phyloP scores from a whole-genome alignment of 169 alveolate species.

The Theileria parva region DNA sequence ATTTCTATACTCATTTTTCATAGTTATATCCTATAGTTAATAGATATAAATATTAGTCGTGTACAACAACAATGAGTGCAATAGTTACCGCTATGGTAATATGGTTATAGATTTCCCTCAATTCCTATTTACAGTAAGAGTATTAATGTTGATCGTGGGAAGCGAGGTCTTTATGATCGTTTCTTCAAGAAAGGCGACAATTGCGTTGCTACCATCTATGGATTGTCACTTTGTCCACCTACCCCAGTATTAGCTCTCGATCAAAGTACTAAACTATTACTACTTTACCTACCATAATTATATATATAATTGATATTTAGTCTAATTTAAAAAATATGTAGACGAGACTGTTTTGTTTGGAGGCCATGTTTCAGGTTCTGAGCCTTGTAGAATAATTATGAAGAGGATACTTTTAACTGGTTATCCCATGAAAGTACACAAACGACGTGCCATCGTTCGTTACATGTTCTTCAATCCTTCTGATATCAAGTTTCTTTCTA shows the following conservation, averaged over 20 bases:
- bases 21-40: constrained; percentile 62
- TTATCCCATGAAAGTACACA: constrained; percentile 92
- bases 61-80: no score
- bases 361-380: constrained; percentile 89
- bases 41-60: no score
- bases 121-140: constrained; percentile 57
- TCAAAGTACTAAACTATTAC: constrained; percentile 15
- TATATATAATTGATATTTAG: not conserved
- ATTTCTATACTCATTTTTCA: constrained; percentile 75
- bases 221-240: constrained; percentile 54
- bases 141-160: constrained; percentile 50
- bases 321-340: not conserved
- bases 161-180: constrained; percentile 45
- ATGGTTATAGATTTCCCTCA: constrained; percentile 36
- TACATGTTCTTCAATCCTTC: constrained; percentile 96
- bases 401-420: constrained; percentile 97
- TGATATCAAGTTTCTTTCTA: constrained; percentile 87
- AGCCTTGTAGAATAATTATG: constrained; percentile 91
- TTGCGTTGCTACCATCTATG: constrained; percentile 58
- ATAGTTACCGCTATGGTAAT: not conserved
- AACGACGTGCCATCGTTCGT: constrained; percentile 93
- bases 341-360: constrained; percentile 65
- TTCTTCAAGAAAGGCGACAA: constrained; percentile 48
- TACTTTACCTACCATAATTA: constrained; percentile 8
- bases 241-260: constrained; percentile 58